These are phyloP conservation scores for Penicillium flavigenum DNA, from an alignment of 495 filamentous ascomycete genomes.

Conservation along the genomic window DNA sequence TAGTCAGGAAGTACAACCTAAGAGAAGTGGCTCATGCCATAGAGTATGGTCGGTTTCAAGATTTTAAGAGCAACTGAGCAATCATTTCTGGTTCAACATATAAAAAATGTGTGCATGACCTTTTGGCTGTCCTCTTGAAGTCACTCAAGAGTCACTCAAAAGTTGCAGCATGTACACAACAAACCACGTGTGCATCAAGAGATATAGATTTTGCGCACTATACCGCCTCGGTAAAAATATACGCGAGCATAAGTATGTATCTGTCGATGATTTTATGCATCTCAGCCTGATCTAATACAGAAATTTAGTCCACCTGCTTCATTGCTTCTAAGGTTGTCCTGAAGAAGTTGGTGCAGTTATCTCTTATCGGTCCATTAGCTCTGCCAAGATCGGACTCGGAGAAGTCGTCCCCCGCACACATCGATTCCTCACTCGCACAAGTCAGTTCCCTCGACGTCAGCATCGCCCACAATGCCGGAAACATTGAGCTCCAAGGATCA, in stretches of 20 bases:
- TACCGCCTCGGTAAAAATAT: neutral
- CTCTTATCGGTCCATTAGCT: constrained; percentile 31
- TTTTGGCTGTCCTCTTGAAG: neutral
- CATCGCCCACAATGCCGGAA: constrained; percentile 67
- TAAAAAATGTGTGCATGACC: neutral
- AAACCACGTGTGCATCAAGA: neutral
- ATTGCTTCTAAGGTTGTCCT: neutral
- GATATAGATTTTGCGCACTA: neutral
- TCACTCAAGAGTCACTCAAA: neutral
- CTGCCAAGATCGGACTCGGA: constrained; percentile 37
- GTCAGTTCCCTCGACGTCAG: constrained; percentile 28
- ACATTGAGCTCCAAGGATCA: constrained; percentile 84
- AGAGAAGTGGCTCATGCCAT: neutral
- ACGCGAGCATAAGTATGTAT: neutral
- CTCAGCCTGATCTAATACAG: neutral
- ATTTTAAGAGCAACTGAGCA: neutral
- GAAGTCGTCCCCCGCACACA: constrained; percentile 44
- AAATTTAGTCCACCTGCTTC: neutral
- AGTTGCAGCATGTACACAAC: neutral
- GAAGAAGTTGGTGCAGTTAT: constrained; percentile 13
- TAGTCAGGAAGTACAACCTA: neutral
- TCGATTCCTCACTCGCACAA: constrained; percentile 42
- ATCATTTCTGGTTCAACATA: neutral
- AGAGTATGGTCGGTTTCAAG: neutral
- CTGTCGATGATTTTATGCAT: neutral